Conservation (phyloP, 2,329 filamentous ascomycete genomes). For the Ophioceras dolichostomum region DNA sequence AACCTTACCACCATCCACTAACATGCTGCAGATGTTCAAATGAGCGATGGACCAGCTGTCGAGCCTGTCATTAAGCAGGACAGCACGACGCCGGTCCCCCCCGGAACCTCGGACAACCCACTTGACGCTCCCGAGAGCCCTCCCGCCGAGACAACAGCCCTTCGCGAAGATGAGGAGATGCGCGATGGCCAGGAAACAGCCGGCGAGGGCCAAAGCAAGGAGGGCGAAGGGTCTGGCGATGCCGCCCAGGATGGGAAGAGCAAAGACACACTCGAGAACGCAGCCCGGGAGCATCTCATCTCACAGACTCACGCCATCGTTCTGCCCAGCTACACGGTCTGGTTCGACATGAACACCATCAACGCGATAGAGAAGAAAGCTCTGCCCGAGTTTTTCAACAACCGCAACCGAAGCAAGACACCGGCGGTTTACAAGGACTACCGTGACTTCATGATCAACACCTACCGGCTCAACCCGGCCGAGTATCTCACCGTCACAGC, state of each 20-base stretch:
- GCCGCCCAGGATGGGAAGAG: conserved; percentile 47
- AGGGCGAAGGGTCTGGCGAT: conserved; percentile 30
- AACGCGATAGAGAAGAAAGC: conserved; percentile 89
- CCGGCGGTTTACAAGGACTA: conserved; percentile 97
- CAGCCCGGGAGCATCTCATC: conserved; percentile 83
- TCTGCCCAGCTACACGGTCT: conserved; percentile 91
- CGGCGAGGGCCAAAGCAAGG: conserved; percentile 26
- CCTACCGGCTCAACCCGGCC: conserved; percentile 86
- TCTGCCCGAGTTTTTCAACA: conserved; percentile 97
- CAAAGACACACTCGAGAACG: conserved; percentile 72
- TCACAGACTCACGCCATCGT: conserved; percentile 93
- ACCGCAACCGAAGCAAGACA: conserved; percentile 94
- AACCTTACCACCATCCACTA: not conserved
- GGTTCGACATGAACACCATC: conserved; percentile 96
- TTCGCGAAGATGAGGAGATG: conserved; percentile 69
- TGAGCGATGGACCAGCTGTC: conserved; percentile 37
- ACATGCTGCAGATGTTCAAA: conserved; percentile 42
- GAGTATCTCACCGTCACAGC: conserved; percentile 97
- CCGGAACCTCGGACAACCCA: conserved; percentile 45
- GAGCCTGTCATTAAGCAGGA: conserved; percentile 48
- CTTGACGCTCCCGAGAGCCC: conserved; percentile 57
- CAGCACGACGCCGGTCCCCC: conserved; percentile 44
- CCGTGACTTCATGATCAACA: conserved; percentile 99
- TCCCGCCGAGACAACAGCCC: conserved; percentile 45
- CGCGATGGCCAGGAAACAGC: conserved; percentile 14